Base-by-base conservation (phyloP, 768 basidiomycete species). In the Strobilomyces echinocephalus region DNA sequence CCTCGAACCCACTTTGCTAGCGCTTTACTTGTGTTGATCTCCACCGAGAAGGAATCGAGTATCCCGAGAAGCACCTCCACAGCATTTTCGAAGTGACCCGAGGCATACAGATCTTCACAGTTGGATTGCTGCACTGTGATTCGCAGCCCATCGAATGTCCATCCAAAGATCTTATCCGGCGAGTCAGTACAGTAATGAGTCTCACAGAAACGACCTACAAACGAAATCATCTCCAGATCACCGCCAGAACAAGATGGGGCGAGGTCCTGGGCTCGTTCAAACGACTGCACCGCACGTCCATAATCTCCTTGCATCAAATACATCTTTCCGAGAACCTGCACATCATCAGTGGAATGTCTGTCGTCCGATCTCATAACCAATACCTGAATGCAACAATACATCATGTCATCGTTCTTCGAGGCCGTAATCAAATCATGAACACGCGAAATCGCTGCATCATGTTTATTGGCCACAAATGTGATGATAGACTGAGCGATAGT, bases 321-420 rank as follows among this genome's bases (percentile, higher is more conserved):
- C 39, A 40, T 40, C 20, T 40, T 42, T 3, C 14, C 55, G 31
- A 59, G 52, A 14, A 54, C 52, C 58, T 59, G n/a, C 24, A 18
- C 7, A 18, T 4, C 1, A 35, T 21, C 10, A 44, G 31, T n/a
- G 31, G 18, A 2, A 18, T 18, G 21, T 38, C 9, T 1, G 3
- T 16, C 14, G 6, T 33, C 10, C 7, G 4, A 41, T 24, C 3
- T 42, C 3, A 10, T n/a, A 12, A 24, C 24, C 2, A 24, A 24
- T 24, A 24, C 24, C 24, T 24, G 24, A 24, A 24, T 24, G 24
- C 24, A 24, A 24, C 24, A 24, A 24, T 24, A 24, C 24, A 4
- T 24, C 24, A 24, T 24, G 24, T 24, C 4, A 6, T 57, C 24
- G 9, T 56, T 51, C 16, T 4, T 36, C 28, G 34, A 15, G 0